Conservation (phyloP, 805 yeast species). For the Cyberlindnera amylophila region DNA sequence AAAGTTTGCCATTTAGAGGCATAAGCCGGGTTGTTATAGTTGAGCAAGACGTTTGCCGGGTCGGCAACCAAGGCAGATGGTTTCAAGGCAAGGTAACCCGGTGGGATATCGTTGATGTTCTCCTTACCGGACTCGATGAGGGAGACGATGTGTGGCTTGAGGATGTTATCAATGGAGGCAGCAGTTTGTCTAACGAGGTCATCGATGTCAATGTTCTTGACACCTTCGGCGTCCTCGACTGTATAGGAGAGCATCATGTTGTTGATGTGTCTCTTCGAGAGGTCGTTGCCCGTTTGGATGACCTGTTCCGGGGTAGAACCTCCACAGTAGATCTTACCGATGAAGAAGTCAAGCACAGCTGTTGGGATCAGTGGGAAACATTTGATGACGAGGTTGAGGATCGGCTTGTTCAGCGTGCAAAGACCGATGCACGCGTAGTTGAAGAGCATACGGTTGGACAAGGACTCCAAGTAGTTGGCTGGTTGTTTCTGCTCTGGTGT, state of each 20-base stretch:
- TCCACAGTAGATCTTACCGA: conserved; percentile 85
- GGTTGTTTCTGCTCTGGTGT: conserved; percentile 3
- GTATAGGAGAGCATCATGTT: conserved; percentile 96
- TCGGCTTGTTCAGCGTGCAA: conserved; percentile 61
- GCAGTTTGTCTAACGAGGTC: conserved; percentile 61
- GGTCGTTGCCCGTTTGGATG: conserved; percentile 59
- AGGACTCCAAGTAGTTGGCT: conserved; percentile 45
- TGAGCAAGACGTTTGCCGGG: conserved; percentile 68
- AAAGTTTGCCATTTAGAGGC: conserved; percentile 52
- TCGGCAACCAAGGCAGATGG: conserved; percentile 84
- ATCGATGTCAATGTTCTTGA: conserved; percentile 51
- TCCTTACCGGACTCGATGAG: conserved; percentile 42
- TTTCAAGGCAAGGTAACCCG: conserved; percentile 89
- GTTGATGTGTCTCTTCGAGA: conserved; percentile 71
- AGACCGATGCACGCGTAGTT: conserved; percentile 67
- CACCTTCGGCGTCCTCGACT: conserved; percentile 88
- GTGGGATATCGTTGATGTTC: conserved; percentile 67
- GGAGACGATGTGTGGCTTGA: conserved; percentile 65
- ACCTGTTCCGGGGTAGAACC: conserved; percentile 78
- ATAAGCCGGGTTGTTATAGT: conserved; percentile 53
- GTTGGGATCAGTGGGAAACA: conserved; percentile 75
- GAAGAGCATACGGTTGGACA: conserved; percentile 51
- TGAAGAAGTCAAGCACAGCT: conserved; percentile 61
- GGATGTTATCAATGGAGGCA: conserved; percentile 60
- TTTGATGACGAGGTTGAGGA: conserved; percentile 57